Evolutionary conservation across 2,329 filamentous ascomycete species (phyloP), one percentile per base, ranked within the genome.

Genomic region (Phoma sp.): DNA sequence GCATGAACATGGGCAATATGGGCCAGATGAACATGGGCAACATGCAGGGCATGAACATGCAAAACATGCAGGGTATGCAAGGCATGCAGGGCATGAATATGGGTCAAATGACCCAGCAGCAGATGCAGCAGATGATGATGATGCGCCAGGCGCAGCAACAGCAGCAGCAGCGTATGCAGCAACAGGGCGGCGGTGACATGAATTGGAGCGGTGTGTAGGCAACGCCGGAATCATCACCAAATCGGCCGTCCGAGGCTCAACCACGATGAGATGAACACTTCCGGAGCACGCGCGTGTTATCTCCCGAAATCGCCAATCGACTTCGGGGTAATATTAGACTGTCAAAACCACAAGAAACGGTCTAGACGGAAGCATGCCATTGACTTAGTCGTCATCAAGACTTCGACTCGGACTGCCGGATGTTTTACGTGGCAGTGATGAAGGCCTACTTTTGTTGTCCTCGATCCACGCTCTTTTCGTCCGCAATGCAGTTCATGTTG

Each of bases 71-170:
- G 33, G 58, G 51, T 25, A 65, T 68, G 59, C 60, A 65, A 24
- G 57, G 56, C 37, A 66, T 66, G 63, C 59, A 68, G 52, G 61
- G 52, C 51, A 71, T 65, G 57, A 62, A 64, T 25, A 65, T 68
- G 57, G 61, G 55, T 6, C 61, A 66, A 36, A 69, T 67, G 61
- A 71, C 65, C 15, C 68, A 67, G 55, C 69, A 74, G 54, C 71
- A 75, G 41, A 58, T 67, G 51, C 69, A 71, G 57, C 69, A 72
- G 56, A 69, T 71, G 65, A 65, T 71, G 63, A 63, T 72, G 61
- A 69, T 73, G 71, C 56, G 67, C n/a, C 70, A 72, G 56, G 65
- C 64, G 4, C 72, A 74, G 45, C 61, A 63, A 39, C 44, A 62
- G 10, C 64, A 64, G 25, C 67, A 57, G 12, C 64, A 64, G 36